phyloP scores from a whole-genome alignment of 306 rosid genomes.

The Gastrolobium villosum region DNA sequence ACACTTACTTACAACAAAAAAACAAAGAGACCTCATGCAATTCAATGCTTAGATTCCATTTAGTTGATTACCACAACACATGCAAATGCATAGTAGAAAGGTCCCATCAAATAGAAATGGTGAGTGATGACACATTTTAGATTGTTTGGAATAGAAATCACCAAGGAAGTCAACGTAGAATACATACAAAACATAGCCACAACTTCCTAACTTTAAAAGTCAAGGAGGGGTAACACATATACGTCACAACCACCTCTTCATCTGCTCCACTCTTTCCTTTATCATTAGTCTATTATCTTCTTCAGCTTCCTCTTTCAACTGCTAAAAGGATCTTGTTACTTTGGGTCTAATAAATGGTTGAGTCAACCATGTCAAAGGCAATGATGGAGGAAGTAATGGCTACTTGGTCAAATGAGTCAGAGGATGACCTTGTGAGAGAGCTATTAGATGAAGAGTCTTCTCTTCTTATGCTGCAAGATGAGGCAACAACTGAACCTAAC shows the following conservation, averaged over 20 bases:
- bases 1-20: not conserved
- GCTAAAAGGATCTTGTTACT: slow-evolving; percentile 10
- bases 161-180: slow-evolving; percentile 71
- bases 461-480: slow-evolving; percentile 53
- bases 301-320: slow-evolving; percentile 37
- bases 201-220: slow-evolving; percentile 61
- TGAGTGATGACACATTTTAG: slow-evolving; percentile 43
- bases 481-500: slow-evolving; percentile 25
- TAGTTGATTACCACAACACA: not conserved
- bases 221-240: slow-evolving; percentile 57
- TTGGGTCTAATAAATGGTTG: slow-evolving; percentile 41
- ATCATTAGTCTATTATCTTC: slow-evolving; percentile 45
- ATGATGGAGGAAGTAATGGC: slow-evolving; percentile 58
- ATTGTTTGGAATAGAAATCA: slow-evolving; percentile 44
- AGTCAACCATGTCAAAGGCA: slow-evolving; percentile 53
- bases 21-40: not conserved
- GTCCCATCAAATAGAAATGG: slow-evolving; percentile 45
- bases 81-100: not conserved
- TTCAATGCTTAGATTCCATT: slow-evolving; percentile 14
- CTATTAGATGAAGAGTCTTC: slow-evolving; percentile 77
- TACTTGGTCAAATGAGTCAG: slow-evolving; percentile 67
- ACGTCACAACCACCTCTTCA: slow-evolving; percentile 60
- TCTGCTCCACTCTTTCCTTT: slow-evolving; percentile 73
- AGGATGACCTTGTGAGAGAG: slow-evolving; percentile 73
- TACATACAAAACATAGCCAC: slow-evolving; percentile 56